These are phyloP conservation scores for Geopyxis carbonaria DNA, from an alignment of 495 filamentous ascomycete genomes.

Conservation along the genomic window DNA sequence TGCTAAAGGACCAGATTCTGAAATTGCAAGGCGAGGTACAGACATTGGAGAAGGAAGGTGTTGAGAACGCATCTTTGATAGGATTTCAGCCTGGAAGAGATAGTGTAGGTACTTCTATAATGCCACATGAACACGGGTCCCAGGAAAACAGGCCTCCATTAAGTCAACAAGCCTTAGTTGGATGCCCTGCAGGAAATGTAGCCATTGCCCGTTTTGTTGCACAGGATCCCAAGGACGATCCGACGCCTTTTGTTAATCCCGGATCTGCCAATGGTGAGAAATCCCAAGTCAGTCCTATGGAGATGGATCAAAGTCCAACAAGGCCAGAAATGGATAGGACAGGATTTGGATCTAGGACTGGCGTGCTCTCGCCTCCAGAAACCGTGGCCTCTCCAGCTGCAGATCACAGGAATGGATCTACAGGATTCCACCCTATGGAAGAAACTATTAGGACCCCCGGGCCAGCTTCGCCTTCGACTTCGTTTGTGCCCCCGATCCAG, in stretches of 20 bases:
- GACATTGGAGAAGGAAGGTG: too few relatives aligned
- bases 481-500: not conserved
- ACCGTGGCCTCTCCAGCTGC: slow-evolving; percentile 1
- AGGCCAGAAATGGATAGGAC: not conserved
- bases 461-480: not conserved
- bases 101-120: too few relatives aligned
- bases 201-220: not conserved
- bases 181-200: not conserved
- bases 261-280: too few relatives aligned
- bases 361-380: slow-evolving; percentile 3
- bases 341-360: not conserved
- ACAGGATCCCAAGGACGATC: not conserved
- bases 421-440: too few relatives aligned
- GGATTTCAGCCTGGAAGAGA: too few relatives aligned
- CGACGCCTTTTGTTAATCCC: not conserved
- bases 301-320: not conserved
- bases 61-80: too few relatives aligned
- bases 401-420: not conserved
- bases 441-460: not conserved
- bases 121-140: too few relatives aligned
- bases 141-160: slow-evolving; percentile 1
- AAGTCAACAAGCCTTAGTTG: not conserved
- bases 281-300: too few relatives aligned
- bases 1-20: too few relatives aligned
- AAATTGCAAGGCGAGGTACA: too few relatives aligned